Conservation (phyloP, 2,329 filamentous ascomycete species). For the Xylariaceae sp. region DNA sequence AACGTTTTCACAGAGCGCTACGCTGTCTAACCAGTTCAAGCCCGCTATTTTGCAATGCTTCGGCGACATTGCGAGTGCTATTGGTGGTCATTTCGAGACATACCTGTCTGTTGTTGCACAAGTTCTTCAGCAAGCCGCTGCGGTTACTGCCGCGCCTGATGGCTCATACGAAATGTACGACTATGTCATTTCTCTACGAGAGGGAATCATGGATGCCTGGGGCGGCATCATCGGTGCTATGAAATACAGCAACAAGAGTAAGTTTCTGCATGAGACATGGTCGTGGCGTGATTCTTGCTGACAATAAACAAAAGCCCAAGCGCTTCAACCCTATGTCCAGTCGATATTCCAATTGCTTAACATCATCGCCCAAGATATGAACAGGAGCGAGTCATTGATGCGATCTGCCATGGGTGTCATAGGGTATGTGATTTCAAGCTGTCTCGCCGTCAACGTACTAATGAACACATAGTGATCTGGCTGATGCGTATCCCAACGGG, state of each 20-base stretch:
- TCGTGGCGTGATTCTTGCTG: no score
- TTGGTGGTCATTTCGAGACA: conserved; percentile 84
- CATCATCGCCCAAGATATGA: conserved; percentile 73
- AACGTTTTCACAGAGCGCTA: conserved; percentile 60
- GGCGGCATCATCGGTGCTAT: conserved; percentile 93
- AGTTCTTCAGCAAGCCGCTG: conserved; percentile 88
- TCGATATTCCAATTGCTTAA: conserved; percentile 85
- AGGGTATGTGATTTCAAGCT: conserved; percentile 58
- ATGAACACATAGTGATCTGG: conserved; percentile 68
- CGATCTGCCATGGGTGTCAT: conserved; percentile 96
- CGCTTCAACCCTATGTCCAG: conserved; percentile 72
- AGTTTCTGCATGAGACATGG: conserved; percentile 36
- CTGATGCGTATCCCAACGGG: conserved; percentile 87
- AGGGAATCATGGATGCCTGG: conserved; percentile 99
- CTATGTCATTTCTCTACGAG: conserved; percentile 89
- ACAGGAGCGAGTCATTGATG: conserved; percentile 87
- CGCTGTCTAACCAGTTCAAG: conserved; percentile 94
- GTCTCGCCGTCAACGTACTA: neutral
- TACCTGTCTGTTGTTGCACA: conserved; percentile 90
- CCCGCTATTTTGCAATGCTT: conserved; percentile 97
- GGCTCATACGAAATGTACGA: conserved; percentile 93
- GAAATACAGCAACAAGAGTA: conserved; percentile 76
- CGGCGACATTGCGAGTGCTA: conserved; percentile 93
- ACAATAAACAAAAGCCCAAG: conserved; percentile 50
- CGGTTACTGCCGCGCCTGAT: conserved; percentile 72